Base-by-base conservation (phyloP, 2,329 filamentous ascomycete genomes). In the Chaetomium sp. region DNA sequence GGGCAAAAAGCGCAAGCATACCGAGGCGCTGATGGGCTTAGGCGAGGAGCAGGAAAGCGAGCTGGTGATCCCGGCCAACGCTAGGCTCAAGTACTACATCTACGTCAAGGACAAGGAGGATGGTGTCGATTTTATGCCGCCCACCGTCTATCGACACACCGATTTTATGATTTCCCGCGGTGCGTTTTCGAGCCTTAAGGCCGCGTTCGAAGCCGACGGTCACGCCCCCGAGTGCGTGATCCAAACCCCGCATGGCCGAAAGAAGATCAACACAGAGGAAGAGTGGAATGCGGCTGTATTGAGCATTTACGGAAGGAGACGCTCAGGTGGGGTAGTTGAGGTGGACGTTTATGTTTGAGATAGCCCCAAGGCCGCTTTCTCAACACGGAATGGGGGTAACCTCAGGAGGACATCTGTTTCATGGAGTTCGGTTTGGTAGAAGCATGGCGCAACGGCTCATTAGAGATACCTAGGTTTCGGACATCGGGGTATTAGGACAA, bases 281-380 rank as follows among this genome's bases (percentile, higher is more conserved):
- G 57, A 60, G 6, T 64, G 62, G 62, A 61, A 63, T 4, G 10
- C 32, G 3, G 62, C 60, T n/a, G 61, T 64, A 2, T 38, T 60
- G 11, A n/a, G 32, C 27, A 52, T 62, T n/a, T 64, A 63, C 49
- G 61, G 62, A 7, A 36, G 41, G 34, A 49, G 57, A 32, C 44
- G 54, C 3, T 44, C 52, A 32, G 57, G 56, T 5, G 57, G 57
- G 4, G 54, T 60, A 38, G 61, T 62, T 2, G 57, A 61, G 32
- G 57, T 64, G 10, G 57, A 62, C 32, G 47, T 62, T 7, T 54
- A 56, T 27, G 56, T 61, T 7, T 64, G 54, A 62, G 43, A 32
- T 19, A 7, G 19, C 19, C 19, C 19, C 19, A 27, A 27, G 19
- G 19, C 19, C 19, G 19, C 19, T 27, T 27, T 27, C 19, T 27